Evolutionary conservation across 345 rosid genomes (phyloP).

Genomic region (Acer saccharum): DNA sequence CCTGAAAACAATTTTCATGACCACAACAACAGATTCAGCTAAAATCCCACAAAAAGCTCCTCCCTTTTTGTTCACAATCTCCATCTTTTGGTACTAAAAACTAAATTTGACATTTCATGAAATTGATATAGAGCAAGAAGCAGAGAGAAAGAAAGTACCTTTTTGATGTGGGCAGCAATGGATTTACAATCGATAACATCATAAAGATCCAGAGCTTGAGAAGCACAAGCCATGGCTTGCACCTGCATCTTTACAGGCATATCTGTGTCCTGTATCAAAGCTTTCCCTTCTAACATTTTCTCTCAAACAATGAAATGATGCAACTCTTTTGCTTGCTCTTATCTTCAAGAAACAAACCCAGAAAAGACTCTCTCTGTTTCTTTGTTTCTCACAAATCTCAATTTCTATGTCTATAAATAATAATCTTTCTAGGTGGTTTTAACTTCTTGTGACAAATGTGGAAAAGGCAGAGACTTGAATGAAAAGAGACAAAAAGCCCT

Average conservation of each 20-base stretch:
- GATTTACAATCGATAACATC: slow-evolving; percentile 65
- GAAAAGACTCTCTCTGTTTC: slow-evolving; percentile 8
- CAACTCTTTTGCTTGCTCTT: not conserved
- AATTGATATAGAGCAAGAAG: not conserved
- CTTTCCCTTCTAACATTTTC: slow-evolving; percentile 79
- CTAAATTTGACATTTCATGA: not conserved
- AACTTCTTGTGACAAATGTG: slow-evolving; percentile 19
- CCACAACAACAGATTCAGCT: not conserved
- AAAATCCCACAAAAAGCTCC: too few species aligned
- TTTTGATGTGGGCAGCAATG: slow-evolving; percentile 68
- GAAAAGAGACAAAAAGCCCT: not conserved
- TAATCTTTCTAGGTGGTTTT: not conserved
- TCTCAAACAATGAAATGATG: not conserved
- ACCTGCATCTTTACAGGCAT: slow-evolving; percentile 94
- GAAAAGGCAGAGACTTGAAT: slow-evolving; percentile 8
- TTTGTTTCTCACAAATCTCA: slow-evolving; percentile 10
- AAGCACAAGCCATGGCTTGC: slow-evolving; percentile 86
- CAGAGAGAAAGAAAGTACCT: slow-evolving; percentile 32
- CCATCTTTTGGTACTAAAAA: too few species aligned
- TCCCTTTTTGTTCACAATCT: not conserved
- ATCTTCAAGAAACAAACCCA: slow-evolving; percentile 19
- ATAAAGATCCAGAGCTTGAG: slow-evolving; percentile 71
- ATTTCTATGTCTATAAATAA: not conserved
- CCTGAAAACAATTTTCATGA: slow-evolving; percentile 33
- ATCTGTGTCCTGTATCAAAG: slow-evolving; percentile 77